Evolutionary conservation across 108 stramenopile genomes (phyloP), one percentile per base, ranked within the genome.

Genomic region (Fragilariopsis cylindrus): DNA sequence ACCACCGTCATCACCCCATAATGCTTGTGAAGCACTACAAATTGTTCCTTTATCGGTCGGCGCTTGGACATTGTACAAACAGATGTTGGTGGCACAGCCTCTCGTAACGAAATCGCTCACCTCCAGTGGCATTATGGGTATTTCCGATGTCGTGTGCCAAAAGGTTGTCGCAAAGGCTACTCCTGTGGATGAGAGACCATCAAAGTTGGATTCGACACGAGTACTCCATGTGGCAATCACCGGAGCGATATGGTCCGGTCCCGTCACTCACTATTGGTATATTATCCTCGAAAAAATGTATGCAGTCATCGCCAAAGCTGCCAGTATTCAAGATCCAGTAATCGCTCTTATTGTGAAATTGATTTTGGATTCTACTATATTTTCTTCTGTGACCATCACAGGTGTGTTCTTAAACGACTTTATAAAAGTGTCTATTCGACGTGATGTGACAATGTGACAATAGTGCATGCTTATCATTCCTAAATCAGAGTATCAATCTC

Each of bases 221-320:
- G 11, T 64, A 19, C 52, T 76, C 18, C 76, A 76, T 44, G 69
- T 58, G 19, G 76, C 60, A 52, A 60, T 70, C 55, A 76, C 76
- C 44, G 76, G 76, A 12, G 30, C 69, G 4, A 5, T 70, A 12
- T 76, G 69, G 69, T 70, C 69, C 30, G 76, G 76, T 45, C 76
- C 76, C 7, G 41, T 76, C 13, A 68, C 66, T 7, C 76, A 76
- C 60, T 70, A 15, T 40, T 76, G 76, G 76, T 76, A 69, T 41
- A 55, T 40, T 16, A 54, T 69, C 50, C 43, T 76, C 5, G 76
- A 68, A 57, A 70, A 64, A 39, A 68, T 68, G 76, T 76, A 69
- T 47, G 47, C 41, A 11, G 60, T 44, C 52, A 46, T 76, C 21
- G 76, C 48, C 6, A 64, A 70, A 53, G 11, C 69, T 3, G 58